phyloP scores from a whole-genome alignment of 768 basidiomycete genomes.

The Nidularia sp. region DNA sequence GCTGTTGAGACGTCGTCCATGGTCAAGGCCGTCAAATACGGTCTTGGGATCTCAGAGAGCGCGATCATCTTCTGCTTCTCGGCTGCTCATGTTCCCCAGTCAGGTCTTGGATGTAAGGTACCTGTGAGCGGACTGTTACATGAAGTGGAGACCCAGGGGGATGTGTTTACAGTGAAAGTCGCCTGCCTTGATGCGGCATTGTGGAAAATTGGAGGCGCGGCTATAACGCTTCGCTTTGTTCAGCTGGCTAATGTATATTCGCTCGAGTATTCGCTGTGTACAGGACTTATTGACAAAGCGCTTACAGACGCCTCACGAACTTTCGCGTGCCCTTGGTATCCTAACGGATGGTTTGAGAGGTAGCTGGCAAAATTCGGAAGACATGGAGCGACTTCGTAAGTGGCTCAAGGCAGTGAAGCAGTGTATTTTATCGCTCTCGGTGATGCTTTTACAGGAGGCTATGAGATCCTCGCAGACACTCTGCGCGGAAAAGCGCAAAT shows the following conservation, averaged over 20 bases:
- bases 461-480: slow-evolving; percentile 78
- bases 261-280: background rate
- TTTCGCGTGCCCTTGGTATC: slow-evolving; percentile 69
- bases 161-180: slow-evolving; percentile 58
- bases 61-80: slow-evolving; percentile 37
- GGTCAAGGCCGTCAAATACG: slow-evolving; percentile 47
- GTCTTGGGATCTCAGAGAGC: slow-evolving; percentile 36
- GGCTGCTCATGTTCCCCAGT: slow-evolving; percentile 20
- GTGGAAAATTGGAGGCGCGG: slow-evolving; percentile 82
- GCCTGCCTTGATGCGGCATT: slow-evolving; percentile 68
- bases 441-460: slow-evolving; percentile 59
- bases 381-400: slow-evolving; percentile 86
- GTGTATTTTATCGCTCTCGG: background rate
- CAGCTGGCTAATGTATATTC: slow-evolving; percentile 66
- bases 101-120: slow-evolving; percentile 9
- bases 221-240: slow-evolving; percentile 67
- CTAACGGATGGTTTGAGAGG: slow-evolving; percentile 75
- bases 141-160: slow-evolving; percentile 30
- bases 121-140: slow-evolving; percentile 8
- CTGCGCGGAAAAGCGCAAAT: slow-evolving; percentile 67
- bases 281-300: too few species aligned
- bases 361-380: slow-evolving; percentile 92
- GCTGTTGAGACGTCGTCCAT: slow-evolving; percentile 26
- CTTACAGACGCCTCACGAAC: slow-evolving; percentile 65
- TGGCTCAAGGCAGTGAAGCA: slow-evolving; percentile 5